A percentile compares a stretch with the other conserved stretches of the same genome.
These are phyloP conservation scores for Penicillium lividum DNA, from an alignment of 495 filamentous ascomycete species.

Conservation along the genomic window DNA sequence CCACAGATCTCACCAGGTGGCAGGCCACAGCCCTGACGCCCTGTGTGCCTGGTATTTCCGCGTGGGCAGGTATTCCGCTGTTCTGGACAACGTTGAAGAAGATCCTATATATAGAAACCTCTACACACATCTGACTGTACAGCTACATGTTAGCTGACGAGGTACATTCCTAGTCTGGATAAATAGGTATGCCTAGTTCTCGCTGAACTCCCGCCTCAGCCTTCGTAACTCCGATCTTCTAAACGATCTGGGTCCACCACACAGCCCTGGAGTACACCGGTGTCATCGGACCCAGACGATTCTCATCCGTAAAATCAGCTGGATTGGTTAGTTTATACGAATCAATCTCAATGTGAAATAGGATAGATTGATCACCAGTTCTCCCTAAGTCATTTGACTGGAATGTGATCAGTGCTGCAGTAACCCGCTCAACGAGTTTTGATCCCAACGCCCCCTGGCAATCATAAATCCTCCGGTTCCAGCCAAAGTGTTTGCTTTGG, in stretches of 20 bases:
- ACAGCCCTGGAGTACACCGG: not conserved
- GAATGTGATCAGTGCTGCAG: slow-evolving; percentile 11
- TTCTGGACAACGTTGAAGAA: not conserved
- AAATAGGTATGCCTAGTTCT: not conserved
- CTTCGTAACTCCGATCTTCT: not conserved
- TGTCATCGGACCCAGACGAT: not conserved
- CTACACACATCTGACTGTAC: not conserved
- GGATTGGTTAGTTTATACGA: not conserved
- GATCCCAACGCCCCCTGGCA: slow-evolving; percentile 19
- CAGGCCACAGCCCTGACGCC: not conserved
- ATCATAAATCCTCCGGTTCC: slow-evolving; percentile 28
- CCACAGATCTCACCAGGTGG: not conserved
- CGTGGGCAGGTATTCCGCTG: not conserved
- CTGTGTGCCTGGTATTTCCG: not conserved
- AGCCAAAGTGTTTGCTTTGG: slow-evolving; percentile 13
- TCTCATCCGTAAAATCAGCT: not conserved
- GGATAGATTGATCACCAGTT: slow-evolving; percentile 6
- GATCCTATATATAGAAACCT: not conserved
- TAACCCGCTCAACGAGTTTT: slow-evolving; percentile 10
- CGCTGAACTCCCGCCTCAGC: not conserved
- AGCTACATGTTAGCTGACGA: not conserved
- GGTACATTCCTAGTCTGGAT: not conserved
- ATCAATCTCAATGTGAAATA: not conserved
- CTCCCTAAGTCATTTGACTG: slow-evolving; percentile 5
- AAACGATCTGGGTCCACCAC: not conserved